Percentiles rank a stretch among this genome's conserved stretches.
phyloP scores from a whole-genome alignment of 768 basidiomycete genomes.

The Tylopilus plumbeoviolaceoides region DNA sequence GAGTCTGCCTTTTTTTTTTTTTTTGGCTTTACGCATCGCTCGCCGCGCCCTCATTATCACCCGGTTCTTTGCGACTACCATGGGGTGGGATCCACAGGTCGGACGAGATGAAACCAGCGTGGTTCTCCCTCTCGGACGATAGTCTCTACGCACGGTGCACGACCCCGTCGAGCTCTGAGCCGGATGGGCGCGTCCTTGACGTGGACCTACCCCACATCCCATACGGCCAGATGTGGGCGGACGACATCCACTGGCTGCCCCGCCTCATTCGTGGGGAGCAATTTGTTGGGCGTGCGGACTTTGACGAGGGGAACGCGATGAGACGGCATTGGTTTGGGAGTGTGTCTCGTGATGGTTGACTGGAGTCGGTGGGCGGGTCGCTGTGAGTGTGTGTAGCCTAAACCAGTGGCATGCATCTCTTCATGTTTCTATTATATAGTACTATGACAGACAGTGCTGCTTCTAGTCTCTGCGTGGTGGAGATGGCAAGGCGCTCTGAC shows the following conservation, averaged over 20 bases:
- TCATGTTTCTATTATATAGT: no score
- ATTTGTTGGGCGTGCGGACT: constrained; percentile 51
- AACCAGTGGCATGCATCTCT: no score
- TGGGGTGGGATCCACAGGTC: constrained; percentile 44
- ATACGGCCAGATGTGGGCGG: constrained; percentile 54
- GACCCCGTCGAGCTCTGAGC: background rate
- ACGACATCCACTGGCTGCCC: constrained; percentile 69
- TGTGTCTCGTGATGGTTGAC: background rate
- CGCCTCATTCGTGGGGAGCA: constrained; percentile 41
- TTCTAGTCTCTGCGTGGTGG: no score
- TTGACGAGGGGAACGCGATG: constrained; percentile 79
- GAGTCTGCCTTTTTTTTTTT: background rate
- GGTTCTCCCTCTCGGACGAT: constrained; percentile 50
- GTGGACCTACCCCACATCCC: constrained; percentile 46
- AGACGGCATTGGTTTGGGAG: constrained; percentile 78
- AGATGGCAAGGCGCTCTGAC: no score
- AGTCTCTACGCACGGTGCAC: constrained; percentile 13
- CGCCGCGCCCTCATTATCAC: background rate
- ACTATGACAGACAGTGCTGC: no score
- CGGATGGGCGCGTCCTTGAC: background rate
- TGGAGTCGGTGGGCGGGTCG: no score
- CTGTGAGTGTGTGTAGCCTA: no score
- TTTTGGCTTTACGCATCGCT: background rate
- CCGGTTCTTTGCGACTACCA: background rate
- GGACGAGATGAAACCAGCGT: constrained; percentile 84